A percentile compares a stretch with the other conserved stretches of the same genome.
Evolutionary conservation across 805 yeast genomes (phyloP).

Genomic region (Scheffersomyces amazonensis): DNA sequence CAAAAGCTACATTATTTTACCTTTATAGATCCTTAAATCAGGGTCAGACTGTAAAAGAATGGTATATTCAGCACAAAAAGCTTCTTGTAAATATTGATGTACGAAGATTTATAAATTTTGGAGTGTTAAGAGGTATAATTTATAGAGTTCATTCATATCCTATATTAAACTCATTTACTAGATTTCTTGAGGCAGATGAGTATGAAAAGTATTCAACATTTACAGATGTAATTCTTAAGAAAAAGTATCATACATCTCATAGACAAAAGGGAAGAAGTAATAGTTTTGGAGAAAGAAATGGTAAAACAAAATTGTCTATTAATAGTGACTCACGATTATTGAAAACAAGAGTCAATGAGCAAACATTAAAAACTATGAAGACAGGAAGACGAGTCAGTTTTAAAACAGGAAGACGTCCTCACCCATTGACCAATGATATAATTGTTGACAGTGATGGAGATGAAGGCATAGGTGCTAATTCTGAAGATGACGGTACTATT

Average conservation of each 20-base stretch:
- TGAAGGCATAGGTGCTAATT: constrained; percentile 9
- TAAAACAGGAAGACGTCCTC: constrained; percentile 14
- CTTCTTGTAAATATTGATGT: constrained; percentile 68
- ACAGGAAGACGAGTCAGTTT: constrained; percentile 33
- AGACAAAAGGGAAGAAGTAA: neutral
- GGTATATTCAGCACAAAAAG: constrained; percentile 71
- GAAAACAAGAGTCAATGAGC: constrained; percentile 19
- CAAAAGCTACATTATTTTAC: constrained; percentile 64
- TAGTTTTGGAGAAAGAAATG: constrained; percentile 1
- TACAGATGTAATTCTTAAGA: neutral
- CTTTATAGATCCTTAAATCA: constrained; percentile 77
- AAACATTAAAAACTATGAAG: constrained; percentile 14
- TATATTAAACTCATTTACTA: constrained; percentile 41
- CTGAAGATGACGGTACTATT: constrained; percentile 8
- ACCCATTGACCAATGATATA: neutral
- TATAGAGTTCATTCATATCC: constrained; percentile 83
- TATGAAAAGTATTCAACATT: constrained; percentile 5
- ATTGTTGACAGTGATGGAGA: constrained; percentile 3
- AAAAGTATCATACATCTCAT: neutral
- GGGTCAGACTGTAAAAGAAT: constrained; percentile 72
- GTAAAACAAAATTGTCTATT: neutral
- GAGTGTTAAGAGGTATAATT: constrained; percentile 75
- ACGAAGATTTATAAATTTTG: constrained; percentile 82
- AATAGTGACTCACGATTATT: constrained; percentile 10
- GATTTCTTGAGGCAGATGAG: constrained; percentile 29